Evolutionary conservation across 805 yeast species (phyloP).

Genomic region (Wickerhamomyces rabaulensis): DNA sequence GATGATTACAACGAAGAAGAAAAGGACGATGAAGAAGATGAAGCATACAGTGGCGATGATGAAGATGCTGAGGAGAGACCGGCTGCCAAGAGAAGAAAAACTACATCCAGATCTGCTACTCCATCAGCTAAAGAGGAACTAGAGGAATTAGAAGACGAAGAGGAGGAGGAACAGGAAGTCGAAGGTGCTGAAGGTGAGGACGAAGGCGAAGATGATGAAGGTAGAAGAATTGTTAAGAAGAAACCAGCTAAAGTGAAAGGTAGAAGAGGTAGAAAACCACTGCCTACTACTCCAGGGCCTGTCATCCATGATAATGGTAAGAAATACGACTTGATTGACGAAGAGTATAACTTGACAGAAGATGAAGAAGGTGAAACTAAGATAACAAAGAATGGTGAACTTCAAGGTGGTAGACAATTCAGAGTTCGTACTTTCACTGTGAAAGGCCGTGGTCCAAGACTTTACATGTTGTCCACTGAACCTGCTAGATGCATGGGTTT

Average conservation of each 20-base stretch:
- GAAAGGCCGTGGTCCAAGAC: constrained; percentile 52
- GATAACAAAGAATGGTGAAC: constrained; percentile 59
- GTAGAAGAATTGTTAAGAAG: constrained; percentile 11
- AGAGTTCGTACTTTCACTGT: constrained; percentile 66
- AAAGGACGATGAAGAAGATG: not conserved
- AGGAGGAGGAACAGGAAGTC: constrained; percentile 25
- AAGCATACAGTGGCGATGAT: not conserved
- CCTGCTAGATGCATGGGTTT: constrained; percentile 95
- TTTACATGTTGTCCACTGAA: constrained; percentile 90
- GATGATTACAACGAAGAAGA: not conserved
- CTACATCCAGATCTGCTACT: not conserved
- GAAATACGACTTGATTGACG: constrained; percentile 57
- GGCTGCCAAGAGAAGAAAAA: not conserved
- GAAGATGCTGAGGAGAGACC: not conserved
- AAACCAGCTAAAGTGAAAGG: constrained; percentile 21
- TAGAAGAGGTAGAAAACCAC: constrained; percentile 38
- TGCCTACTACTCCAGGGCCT: constrained; percentile 21
- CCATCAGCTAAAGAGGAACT: not conserved
- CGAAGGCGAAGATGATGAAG: constrained; percentile 24
- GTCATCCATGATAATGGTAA: constrained; percentile 65
- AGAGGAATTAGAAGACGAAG: constrained; percentile 13
- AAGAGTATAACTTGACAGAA: constrained; percentile 71
- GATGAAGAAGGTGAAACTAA: constrained; percentile 79
- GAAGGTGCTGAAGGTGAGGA: constrained; percentile 23
- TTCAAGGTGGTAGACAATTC: constrained; percentile 69